Evolutionary conservation across 257 asterid species (phyloP).

Genomic region (Solanum chaucha): DNA sequence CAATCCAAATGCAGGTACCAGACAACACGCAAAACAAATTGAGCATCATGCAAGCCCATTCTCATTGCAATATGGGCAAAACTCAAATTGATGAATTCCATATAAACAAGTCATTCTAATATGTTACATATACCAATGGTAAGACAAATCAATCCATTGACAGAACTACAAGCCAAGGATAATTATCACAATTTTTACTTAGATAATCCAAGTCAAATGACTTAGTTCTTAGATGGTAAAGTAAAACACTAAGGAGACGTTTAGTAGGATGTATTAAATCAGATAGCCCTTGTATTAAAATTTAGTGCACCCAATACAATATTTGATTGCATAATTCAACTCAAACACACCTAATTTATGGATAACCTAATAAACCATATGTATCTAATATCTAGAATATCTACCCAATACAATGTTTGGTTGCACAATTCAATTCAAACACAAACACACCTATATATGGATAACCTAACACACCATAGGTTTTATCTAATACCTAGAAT

Average conservation of each 20-base stretch:
- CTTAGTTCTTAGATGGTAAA: background rate
- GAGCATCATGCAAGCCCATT: constrained; percentile 39
- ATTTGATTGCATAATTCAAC: background rate
- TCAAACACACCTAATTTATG: background rate
- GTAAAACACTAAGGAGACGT: background rate
- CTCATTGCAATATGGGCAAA: background rate
- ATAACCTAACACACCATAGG: too few relatives aligned
- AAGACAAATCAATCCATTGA: too few relatives aligned
- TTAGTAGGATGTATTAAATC: too few relatives aligned
- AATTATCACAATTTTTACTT: too few relatives aligned
- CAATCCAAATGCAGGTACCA: too few relatives aligned
- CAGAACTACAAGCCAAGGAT: too few relatives aligned
- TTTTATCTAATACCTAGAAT: too few relatives aligned
- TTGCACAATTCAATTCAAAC: background rate
- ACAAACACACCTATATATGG: too few relatives aligned
- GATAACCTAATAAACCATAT: background rate
- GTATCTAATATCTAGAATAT: background rate
- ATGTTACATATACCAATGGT: too few relatives aligned
- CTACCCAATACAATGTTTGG: background rate
- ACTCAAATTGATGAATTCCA: background rate
- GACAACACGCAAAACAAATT: background rate
- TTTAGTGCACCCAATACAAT: background rate
- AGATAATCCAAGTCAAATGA: too few relatives aligned
- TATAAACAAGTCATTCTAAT: background rate
- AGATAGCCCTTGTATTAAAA: too few relatives aligned